These are phyloP conservation scores for Puccinia horiana DNA, from an alignment of 1,284 basidiomycete species.

Conservation along the genomic window DNA sequence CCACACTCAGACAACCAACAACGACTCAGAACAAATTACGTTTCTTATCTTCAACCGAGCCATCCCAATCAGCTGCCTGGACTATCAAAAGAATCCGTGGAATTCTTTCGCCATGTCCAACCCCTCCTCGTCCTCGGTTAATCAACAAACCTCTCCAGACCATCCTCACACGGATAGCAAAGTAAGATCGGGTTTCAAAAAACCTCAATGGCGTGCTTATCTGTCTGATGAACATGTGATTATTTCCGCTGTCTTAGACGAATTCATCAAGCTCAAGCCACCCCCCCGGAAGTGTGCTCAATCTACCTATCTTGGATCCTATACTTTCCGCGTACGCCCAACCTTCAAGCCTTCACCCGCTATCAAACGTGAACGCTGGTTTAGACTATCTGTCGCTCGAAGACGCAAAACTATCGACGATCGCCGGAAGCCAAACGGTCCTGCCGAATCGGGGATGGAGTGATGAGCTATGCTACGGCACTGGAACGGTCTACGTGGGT, in stretches of 20 bases:
- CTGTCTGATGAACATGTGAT: not conserved
- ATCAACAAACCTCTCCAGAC: conserved; percentile 2
- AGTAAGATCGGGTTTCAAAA: not conserved
- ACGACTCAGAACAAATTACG: not conserved
- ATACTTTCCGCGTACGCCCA: conserved; percentile 36
- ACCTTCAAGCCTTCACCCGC: conserved; percentile 36
- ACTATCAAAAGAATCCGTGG: not conserved
- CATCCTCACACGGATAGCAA: not conserved
- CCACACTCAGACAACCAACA: not conserved
- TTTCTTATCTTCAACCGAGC: not conserved
- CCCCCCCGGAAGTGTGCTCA: conserved; percentile 8
- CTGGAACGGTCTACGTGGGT: conserved; percentile 95
- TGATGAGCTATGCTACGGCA: conserved; percentile 98
- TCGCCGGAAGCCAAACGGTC: conserved; percentile 80
- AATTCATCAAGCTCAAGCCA: not conserved
- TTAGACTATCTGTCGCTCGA: conserved; percentile 89
- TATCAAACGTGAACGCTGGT: conserved; percentile 42
- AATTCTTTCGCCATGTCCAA: not conserved
- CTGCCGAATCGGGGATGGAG: conserved; percentile 95
- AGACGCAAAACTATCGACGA: conserved; percentile 83
- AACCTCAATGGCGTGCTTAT: not conserved
- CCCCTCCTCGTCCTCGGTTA: conserved; percentile 12
- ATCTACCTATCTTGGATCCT: conserved; percentile 21
- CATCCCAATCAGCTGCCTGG: not conserved
- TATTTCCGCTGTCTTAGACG: not conserved